Evolutionary conservation across 371 early-diverging fungal species (phyloP).

Genomic region (Lichtheimia ornata): DNA sequence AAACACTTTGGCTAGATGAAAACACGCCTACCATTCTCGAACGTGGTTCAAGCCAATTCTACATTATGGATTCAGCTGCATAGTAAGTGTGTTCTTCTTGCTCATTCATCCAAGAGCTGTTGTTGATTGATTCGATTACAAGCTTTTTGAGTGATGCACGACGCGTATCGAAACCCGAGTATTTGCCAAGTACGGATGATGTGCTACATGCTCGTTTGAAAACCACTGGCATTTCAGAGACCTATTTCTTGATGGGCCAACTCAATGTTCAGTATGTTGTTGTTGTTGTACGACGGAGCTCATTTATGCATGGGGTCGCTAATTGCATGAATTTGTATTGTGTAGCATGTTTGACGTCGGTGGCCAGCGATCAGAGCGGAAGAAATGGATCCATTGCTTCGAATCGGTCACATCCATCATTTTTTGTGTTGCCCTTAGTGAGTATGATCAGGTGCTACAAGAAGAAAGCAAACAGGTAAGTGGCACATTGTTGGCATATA

Average conservation of each 20-base stretch:
- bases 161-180: constrained; percentile 54
- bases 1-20: constrained; percentile 64
- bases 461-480: constrained; percentile 65
- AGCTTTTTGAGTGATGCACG: constrained; percentile 56
- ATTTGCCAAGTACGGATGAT: constrained; percentile 67
- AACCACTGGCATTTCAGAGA: constrained; percentile 78
- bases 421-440: constrained; percentile 70
- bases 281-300: too few species aligned
- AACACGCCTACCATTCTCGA: constrained; percentile 54
- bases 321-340: not conserved
- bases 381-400: constrained; percentile 93
- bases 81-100: constrained; percentile 47
- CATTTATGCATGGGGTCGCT: too few species aligned
- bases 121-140: not conserved
- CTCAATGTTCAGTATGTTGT: constrained; percentile 30
- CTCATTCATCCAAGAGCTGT: not conserved
- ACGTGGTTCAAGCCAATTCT: constrained; percentile 64
- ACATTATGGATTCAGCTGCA: constrained; percentile 75
- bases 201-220: constrained; percentile 76
- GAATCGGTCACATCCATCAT: constrained; percentile 74
- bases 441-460: constrained; percentile 72
- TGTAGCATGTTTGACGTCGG: constrained; percentile 72
- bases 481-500: not conserved
- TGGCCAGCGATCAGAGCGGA: constrained; percentile 80
- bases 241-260: constrained; percentile 60